Percentiles rank a stretch among this genome's conserved stretches.
phyloP scores from a whole-genome alignment of 768 basidiomycete species.

The Mycena pura region DNA sequence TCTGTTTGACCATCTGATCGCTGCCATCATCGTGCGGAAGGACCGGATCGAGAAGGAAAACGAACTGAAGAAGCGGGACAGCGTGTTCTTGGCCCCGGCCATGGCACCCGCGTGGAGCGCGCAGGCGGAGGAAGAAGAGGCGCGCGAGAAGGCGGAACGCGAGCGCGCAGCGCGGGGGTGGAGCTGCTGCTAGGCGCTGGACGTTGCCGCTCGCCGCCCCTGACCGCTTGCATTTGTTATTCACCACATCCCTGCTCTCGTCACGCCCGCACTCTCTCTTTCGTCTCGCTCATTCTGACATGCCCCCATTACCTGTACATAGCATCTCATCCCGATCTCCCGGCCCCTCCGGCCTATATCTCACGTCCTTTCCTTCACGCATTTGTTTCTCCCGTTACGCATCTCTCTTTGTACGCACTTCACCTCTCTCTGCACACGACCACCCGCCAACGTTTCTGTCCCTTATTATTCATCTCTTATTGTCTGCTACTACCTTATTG shows the following conservation, averaged over 20 bases:
- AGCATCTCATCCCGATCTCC: no score
- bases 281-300: background rate
- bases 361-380: slow-evolving; percentile 13
- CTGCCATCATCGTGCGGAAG: slow-evolving; percentile 78
- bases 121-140: slow-evolving; percentile 83
- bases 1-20: slow-evolving; percentile 81
- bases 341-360: slow-evolving; percentile 40
- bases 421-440: no score
- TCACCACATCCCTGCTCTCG: background rate
- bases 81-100: slow-evolving; percentile 73
- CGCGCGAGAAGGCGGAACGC: slow-evolving; percentile 56
- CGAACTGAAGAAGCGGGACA: slow-evolving; percentile 80
- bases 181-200: slow-evolving; percentile 66
- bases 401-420: background rate
- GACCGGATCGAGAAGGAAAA: slow-evolving; percentile 85
- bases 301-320: background rate
- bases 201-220: slow-evolving; percentile 10
- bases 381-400: slow-evolving; percentile 4
- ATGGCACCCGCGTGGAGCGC: slow-evolving; percentile 77
- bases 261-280: background rate
- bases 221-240: background rate
- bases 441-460: no score
- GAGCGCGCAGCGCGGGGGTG: slow-evolving; percentile 56
- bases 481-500: slow-evolving; percentile 20
- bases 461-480: slow-evolving; percentile 23